These are phyloP conservation scores for Epichloe hybrida DNA, from an alignment of 2,329 filamentous ascomycete genomes.

Conservation along the genomic window DNA sequence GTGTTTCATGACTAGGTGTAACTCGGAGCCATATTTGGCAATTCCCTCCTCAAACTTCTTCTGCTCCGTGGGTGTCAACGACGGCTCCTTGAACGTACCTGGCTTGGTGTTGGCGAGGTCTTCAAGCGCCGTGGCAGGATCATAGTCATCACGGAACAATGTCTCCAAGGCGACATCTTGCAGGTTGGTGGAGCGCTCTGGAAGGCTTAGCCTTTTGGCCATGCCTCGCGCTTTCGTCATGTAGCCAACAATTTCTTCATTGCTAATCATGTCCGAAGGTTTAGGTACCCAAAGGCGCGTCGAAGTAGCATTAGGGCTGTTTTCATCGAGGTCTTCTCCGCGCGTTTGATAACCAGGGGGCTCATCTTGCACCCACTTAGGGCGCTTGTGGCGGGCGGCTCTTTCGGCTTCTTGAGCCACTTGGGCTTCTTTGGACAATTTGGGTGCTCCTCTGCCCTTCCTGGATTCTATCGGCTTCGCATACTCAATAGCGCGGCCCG, in stretches of 20 bases:
- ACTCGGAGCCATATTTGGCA: constrained; percentile 79
- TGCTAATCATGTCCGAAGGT: constrained; percentile 32
- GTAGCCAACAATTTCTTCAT: constrained; percentile 59
- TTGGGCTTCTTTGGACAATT: constrained; percentile 65
- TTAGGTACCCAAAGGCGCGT: constrained; percentile 70
- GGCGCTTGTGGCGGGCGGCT: constrained; percentile 62
- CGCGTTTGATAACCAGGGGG: constrained; percentile 79
- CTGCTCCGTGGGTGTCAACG: constrained; percentile 61
- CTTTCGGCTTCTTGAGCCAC: constrained; percentile 77
- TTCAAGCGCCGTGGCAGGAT: constrained; percentile 56
- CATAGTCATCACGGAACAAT: constrained; percentile 58
- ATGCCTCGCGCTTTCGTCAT: constrained; percentile 57
- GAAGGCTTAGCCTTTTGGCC: constrained; percentile 54
- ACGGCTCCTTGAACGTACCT: constrained; percentile 70
- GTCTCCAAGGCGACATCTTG: constrained; percentile 70
- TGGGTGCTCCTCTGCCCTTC: constrained; percentile 67
- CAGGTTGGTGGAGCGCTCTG: constrained; percentile 69
- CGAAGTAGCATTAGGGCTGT: constrained; percentile 63
- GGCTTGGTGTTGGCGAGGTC: constrained; percentile 55
- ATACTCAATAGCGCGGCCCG: constrained; percentile 74
- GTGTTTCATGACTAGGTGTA: constrained; percentile 68
- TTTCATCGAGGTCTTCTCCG: constrained; percentile 61
- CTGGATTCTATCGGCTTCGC: constrained; percentile 81
- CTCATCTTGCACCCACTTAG: constrained; percentile 89
- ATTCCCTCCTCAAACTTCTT: constrained; percentile 91